Base-by-base conservation (phyloP, 495 filamentous ascomycete species). In the Hypoxylon fragiforme region DNA sequence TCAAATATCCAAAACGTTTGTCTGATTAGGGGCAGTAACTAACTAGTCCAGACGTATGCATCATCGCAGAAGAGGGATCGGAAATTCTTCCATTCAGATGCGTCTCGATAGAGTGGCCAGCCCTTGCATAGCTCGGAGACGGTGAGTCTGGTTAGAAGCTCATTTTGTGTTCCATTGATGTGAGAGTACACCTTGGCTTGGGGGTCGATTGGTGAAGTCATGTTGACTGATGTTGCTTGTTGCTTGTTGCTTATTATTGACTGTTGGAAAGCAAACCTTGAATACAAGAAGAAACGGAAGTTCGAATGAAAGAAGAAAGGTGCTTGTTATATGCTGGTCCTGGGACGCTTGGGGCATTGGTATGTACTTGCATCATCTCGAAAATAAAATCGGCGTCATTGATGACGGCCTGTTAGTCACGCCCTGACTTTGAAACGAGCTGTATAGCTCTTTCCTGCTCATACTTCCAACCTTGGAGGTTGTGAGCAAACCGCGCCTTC, bases 71-170 rank as follows among this genome's bases (percentile, higher is more conserved):
- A 85, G 26, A 85, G 79, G 0, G 77, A 78, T 43, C 76, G 73
- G 63, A 85, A 82, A 62, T 85, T 86, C 56, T 79, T 75, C 84
- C 82, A 85, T 67, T 86, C 84, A 15, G 82, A 85, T 19, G 81
- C 76, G 47, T 85, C 82, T 12, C 82, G 78, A 60, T 85, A 86
- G 46, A 82, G 79, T 14, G 82, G 82, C 83, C 83, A 86, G 31
- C 82, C 83, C 60, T 85, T 84, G 64, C 82, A 84, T n/a, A 86
- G 70, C 61, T 85, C 82, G 2, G 81, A 73, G 28, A 86, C 70
- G 50, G 78, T 76, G 16, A 79, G 71, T 12, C 83, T 79, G 48
- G 82, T 73, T 5, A 83, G 68, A 3, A 74, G 57, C 8, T 83
- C 70, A 34, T 68, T 61, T 16, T 68, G 59, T 8, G 67, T 70